Conservation (phyloP, 768 basidiomycete species). For the Agrocybe chaxingu region DNA sequence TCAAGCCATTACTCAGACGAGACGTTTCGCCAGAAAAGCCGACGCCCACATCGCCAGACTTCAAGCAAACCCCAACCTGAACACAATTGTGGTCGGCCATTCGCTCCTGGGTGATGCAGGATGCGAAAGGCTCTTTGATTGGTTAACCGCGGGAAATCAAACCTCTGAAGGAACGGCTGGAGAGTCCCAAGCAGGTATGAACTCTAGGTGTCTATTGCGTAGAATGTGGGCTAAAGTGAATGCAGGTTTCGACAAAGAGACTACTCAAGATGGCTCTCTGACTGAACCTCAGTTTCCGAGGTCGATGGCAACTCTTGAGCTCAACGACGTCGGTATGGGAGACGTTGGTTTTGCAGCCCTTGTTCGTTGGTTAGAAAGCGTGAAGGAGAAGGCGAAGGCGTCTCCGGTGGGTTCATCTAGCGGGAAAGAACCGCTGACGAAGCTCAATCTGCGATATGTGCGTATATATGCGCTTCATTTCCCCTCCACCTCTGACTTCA, state of each 20-base stretch:
- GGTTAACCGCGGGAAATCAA: slow-evolving; percentile 1
- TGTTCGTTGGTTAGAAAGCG: slow-evolving; percentile 11
- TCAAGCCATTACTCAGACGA: neutral
- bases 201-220: neutral
- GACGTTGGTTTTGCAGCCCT: slow-evolving; percentile 12
- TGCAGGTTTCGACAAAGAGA: neutral
- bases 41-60: neutral
- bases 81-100: neutral
- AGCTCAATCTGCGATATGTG: slow-evolving; percentile 8
- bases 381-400: neutral
- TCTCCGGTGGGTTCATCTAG: neutral
- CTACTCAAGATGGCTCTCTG: too few species aligned
- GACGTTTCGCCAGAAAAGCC: neutral
- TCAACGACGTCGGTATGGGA: slow-evolving; percentile 11
- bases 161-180: neutral
- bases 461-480: neutral
- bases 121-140: slow-evolving; percentile 4
- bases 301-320: slow-evolving; percentile 4
- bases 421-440: neutral
- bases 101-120: neutral
- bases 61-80: neutral
- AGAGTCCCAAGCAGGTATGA: neutral
- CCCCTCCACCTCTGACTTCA: neutral
- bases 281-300: slow-evolving; percentile 2
- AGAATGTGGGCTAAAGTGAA: neutral